Conservation (phyloP, 495 filamentous ascomycete genomes). For the Thermochaetoides thermophila region DNA sequence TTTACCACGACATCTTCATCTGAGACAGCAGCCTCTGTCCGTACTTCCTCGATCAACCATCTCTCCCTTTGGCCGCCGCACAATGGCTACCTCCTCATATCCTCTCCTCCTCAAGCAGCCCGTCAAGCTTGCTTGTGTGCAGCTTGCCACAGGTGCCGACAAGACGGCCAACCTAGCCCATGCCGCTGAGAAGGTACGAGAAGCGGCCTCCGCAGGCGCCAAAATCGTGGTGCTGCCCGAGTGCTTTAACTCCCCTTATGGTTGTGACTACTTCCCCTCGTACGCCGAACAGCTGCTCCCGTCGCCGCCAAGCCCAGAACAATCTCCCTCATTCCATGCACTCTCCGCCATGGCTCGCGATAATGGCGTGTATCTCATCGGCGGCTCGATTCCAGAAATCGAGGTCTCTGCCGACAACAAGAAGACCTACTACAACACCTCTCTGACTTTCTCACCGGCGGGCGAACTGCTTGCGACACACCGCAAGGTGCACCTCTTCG, state of each 20-base stretch:
- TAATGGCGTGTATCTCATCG: constrained; percentile 63
- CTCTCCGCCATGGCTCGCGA: constrained; percentile 65
- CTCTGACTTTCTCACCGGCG: constrained; percentile 61
- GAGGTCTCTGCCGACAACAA: constrained; percentile 13
- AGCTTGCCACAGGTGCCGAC: constrained; percentile 65
- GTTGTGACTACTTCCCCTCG: constrained; percentile 73
- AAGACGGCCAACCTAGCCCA: constrained; percentile 73
- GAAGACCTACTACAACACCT: constrained; percentile 84
- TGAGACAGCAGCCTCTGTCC: too few relatives aligned
- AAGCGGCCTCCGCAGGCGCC: constrained; percentile 62
- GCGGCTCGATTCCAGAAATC: constrained; percentile 84
- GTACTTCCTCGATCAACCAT: background rate
- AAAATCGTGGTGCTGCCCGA: constrained; percentile 60
- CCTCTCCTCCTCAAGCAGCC: constrained; percentile 53
- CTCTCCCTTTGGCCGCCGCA: constrained; percentile 16
- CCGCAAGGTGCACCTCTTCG: constrained; percentile 94
- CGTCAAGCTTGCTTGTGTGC: constrained; percentile 68
- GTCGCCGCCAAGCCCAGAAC: constrained; percentile 51
- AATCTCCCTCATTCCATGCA: constrained; percentile 73
- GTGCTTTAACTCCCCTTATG: constrained; percentile 98
- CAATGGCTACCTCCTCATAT: constrained; percentile 37
- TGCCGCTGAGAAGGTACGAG: constrained; percentile 68
- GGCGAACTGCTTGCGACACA: constrained; percentile 73
- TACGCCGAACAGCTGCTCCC: constrained; percentile 83
- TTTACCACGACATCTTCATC: background rate